Percentiles rank a stretch among this genome's conserved stretches.
These are phyloP conservation scores for Solanum neorickii DNA, from an alignment of 257 asterid species.

Conservation along the genomic window DNA sequence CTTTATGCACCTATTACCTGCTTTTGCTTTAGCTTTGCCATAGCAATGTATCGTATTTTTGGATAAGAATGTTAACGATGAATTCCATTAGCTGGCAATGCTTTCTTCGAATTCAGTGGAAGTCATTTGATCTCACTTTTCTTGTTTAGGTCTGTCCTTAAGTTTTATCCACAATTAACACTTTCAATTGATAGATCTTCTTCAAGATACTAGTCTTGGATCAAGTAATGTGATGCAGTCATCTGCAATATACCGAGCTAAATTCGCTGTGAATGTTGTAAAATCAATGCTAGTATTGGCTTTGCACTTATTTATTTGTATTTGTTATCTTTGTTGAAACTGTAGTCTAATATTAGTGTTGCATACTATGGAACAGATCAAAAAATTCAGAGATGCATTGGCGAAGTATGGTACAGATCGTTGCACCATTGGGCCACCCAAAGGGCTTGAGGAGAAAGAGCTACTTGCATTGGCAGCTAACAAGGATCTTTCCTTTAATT, in stretches of 20 bases:
- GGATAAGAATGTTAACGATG: not conserved
- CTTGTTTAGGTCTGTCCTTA: not conserved
- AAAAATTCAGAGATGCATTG: conserved; percentile 30
- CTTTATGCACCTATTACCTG: not conserved
- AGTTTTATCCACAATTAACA: not conserved
- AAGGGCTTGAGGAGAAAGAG: conserved; percentile 38
- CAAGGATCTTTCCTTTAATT: conserved; percentile 19
- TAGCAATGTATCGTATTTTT: not conserved
- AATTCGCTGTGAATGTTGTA: not conserved
- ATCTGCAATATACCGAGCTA: not conserved
- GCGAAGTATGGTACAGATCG: conserved; percentile 23
- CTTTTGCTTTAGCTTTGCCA: not conserved
- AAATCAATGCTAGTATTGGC: not conserved
- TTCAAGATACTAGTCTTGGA: too few species aligned
- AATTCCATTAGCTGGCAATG: not conserved
- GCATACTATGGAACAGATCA: conserved; percentile 11
- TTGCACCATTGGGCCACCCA: conserved; percentile 16
- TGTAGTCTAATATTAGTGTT: not conserved
- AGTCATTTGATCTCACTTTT: not conserved
- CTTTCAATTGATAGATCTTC: not conserved
- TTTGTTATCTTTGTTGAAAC: not conserved
- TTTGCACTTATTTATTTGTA: not conserved
- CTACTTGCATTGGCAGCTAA: conserved; percentile 22
- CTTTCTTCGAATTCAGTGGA: not conserved
- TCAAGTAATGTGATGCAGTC: not conserved